Conservation (phyloP, 2,329 filamentous ascomycete genomes). For the Nemania abortiva region DNA sequence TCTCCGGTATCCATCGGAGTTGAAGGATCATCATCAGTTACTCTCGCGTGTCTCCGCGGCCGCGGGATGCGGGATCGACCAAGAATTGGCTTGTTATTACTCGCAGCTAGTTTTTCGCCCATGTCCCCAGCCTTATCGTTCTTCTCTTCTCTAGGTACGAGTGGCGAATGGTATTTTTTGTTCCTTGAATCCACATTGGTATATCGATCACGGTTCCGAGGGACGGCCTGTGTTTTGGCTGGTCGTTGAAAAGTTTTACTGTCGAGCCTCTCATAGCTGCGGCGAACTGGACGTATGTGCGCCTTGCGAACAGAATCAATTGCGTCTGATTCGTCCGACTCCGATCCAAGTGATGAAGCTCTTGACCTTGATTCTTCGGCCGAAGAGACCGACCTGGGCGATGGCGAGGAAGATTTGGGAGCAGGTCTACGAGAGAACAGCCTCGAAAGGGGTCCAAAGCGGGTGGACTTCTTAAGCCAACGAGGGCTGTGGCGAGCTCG, state of each 20-base stretch:
- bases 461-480: slow-evolving; percentile 30
- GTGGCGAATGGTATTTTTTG: background rate
- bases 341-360: slow-evolving; percentile 29
- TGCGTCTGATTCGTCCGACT: background rate
- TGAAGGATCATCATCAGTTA: background rate
- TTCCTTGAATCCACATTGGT: slow-evolving; percentile 2
- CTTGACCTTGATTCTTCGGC: slow-evolving; percentile 37
- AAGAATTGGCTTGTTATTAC: slow-evolving; percentile 12
- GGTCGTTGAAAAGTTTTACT: background rate
- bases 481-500: slow-evolving; percentile 23
- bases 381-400: slow-evolving; percentile 28
- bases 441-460: slow-evolving; percentile 31
- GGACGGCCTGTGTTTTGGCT: background rate
- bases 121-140: background rate
- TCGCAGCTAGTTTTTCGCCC: slow-evolving; percentile 14
- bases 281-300: background rate
- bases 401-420: background rate
- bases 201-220: background rate
- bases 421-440: slow-evolving; percentile 27
- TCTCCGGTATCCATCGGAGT: background rate
- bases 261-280: background rate
- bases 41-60: background rate
- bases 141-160: background rate
- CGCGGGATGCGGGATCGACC: slow-evolving; percentile 13
- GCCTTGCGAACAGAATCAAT: background rate